These are phyloP conservation scores for Microbotryomycetes sp. DNA, from an alignment of 1,284 basidiomycete genomes.

Conservation along the genomic window DNA sequence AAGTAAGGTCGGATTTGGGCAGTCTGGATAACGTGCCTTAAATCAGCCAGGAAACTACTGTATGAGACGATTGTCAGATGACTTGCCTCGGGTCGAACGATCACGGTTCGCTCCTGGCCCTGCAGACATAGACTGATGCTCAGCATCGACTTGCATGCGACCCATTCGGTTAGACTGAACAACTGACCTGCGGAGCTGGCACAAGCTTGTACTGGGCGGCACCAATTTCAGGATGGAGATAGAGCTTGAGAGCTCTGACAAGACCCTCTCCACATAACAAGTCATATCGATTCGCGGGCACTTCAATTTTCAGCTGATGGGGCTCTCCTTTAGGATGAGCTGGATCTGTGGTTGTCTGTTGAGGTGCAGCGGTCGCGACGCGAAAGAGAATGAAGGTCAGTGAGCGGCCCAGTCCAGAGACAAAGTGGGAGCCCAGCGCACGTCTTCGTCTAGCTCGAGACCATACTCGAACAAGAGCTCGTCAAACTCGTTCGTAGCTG, in stretches of 20 bases:
- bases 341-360: conserved; percentile 28
- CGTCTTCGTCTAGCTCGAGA: conserved; percentile 94
- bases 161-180: not conserved
- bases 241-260: conserved; percentile 76
- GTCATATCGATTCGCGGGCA: conserved; percentile 97
- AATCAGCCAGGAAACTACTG: conserved; percentile 2
- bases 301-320: conserved; percentile 95
- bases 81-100: conserved; percentile 62
- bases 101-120: conserved; percentile 51
- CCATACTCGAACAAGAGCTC: conserved; percentile 96
- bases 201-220: conserved; percentile 22
- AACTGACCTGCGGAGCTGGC: conserved; percentile 24
- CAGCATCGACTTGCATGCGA: not conserved
- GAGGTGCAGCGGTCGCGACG: not conserved
- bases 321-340: conserved; percentile 39
- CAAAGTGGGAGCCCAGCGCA: conserved; percentile 40
- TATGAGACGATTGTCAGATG: not conserved
- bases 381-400: not conserved
- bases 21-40: conserved; percentile 50
- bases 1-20: conserved; percentile 81
- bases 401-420: not conserved
- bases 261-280: conserved; percentile 96
- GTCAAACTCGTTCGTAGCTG: conserved; percentile 90
- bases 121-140: not conserved
- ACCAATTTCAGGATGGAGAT: conserved; percentile 49